Base-by-base conservation (phyloP, 2,329 filamentous ascomycete genomes). In the Sphaerostilbella broomeana region DNA sequence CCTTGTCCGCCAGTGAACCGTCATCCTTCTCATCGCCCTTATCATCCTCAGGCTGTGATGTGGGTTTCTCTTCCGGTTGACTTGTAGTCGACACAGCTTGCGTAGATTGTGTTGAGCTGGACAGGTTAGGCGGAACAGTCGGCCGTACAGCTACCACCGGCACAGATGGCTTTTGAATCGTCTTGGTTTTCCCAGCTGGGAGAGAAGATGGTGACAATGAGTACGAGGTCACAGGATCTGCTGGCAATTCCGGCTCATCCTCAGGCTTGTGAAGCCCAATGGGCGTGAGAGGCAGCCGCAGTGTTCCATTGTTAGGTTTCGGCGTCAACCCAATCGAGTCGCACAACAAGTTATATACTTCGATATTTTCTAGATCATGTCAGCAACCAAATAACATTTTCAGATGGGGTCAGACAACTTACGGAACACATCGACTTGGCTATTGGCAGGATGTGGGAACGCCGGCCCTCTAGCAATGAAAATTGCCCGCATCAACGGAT, bases 331-430 rank as follows among this genome's bases (percentile, higher is more conserved):
- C 81, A 18, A 97, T 64, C 0, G 86, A 89, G 62, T 95, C 89
- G 58, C 90, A 95, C 30, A 97, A 64, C 46, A 97, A 86, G 54
- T 95, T 95, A 65, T 97, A 97, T 7, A 97, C 84, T 54, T 95
- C 85, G 43, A 79, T 89, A 49, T 97, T 97, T 75, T 95, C 85
- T 90, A n/a, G n/a, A n/a, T n/a, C n/a, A n/a, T n/a, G n/a, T n/a
- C n/a, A n/a, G 51, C 17, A 5, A 5, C 5, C 3, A 25, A 25
- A 25, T 8, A 25, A 25, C 7, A 30, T 9, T 47, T 55, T 63
- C 57, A 63, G 47, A 31, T 13, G 44, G 22, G n/a, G 12, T 33
- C 8, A 6, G 17, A 11, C 22, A 13, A 75, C 84, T 76, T 75
- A 89, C 86, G 89, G 59, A 97, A 97, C 4, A 73, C 69, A 21